These are phyloP conservation scores for Secale cereale DNA, from an alignment of 176 grass and related monocot species.

Conservation along the genomic window DNA sequence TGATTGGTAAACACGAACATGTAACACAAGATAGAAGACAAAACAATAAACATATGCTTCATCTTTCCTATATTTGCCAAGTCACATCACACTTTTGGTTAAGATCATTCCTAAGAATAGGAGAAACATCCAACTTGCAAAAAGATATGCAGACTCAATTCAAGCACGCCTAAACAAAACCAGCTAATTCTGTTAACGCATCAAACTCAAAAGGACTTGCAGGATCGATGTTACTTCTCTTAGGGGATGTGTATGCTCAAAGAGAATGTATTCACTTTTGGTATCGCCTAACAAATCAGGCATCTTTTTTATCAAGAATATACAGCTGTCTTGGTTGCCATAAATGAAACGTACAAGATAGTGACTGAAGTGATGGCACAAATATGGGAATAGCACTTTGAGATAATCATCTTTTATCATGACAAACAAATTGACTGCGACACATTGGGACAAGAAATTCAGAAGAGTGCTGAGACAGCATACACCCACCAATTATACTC, in stretches of 20 bases:
- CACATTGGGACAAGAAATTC: background rate
- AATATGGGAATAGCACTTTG: background rate
- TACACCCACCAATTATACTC: background rate
- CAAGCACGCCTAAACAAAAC: slow-evolving; percentile 4
- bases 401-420: background rate
- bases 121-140: background rate
- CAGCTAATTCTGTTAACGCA: background rate
- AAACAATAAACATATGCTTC: slow-evolving; percentile 2
- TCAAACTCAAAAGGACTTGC: background rate
- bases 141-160: background rate
- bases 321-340: background rate
- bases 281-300: background rate
- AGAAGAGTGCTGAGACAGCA: background rate
- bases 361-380: background rate
- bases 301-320: slow-evolving; percentile 1
- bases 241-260: slow-evolving; percentile 5
- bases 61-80: slow-evolving; percentile 13
- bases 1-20: background rate
- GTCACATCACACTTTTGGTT: background rate
- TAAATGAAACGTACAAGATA: slow-evolving; percentile 21
- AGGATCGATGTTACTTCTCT: background rate
- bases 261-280: background rate
- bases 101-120: slow-evolving; percentile 2
- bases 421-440: background rate
- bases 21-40: slow-evolving; percentile 24